Percentiles rank a stretch among this genome's conserved stretches.
Evolutionary conservation across 169 alveolate species (phyloP).

Genomic region (Cryptosporidium baileyi): DNA sequence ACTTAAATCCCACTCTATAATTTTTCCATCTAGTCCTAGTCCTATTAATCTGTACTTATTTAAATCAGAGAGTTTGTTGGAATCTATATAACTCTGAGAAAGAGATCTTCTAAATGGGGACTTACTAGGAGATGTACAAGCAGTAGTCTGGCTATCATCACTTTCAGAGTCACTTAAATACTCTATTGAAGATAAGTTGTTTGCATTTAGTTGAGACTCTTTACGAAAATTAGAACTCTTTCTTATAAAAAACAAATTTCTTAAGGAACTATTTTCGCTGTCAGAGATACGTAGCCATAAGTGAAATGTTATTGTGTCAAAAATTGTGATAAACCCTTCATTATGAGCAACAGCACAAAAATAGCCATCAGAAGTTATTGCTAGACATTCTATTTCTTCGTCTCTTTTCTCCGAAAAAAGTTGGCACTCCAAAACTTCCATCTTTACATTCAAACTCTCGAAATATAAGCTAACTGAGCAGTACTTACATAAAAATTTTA

Average conservation of each 20-base stretch:
- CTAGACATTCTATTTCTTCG: conserved; percentile 29
- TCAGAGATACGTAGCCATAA: conserved; percentile 11
- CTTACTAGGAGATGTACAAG: conserved; percentile 58
- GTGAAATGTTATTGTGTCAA: conserved; percentile 62
- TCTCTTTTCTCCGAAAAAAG: conserved; percentile 12
- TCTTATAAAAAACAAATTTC: conserved; percentile 24
- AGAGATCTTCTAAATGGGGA: neutral
- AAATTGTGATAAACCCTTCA: conserved; percentile 24
- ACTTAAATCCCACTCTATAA: conserved; percentile 53
- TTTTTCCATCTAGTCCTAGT: conserved; percentile 46
- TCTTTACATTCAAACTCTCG: neutral
- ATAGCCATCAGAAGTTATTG: conserved; percentile 59
- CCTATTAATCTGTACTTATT: conserved; percentile 39
- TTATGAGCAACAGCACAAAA: conserved; percentile 51
- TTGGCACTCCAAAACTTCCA: conserved; percentile 44
- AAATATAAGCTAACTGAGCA: neutral
- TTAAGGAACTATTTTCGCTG: conserved; percentile 4
- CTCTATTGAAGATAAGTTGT: conserved; percentile 6
- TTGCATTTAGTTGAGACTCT: neutral
- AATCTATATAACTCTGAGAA: neutral
- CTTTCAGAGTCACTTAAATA: conserved; percentile 30
- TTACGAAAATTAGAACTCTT: neutral
- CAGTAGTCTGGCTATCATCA: conserved; percentile 36
- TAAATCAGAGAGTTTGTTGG: conserved; percentile 13
- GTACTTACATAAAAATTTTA: neutral